phyloP scores from a whole-genome alignment of 148 eudicot species.

The Drosera capensis region DNA sequence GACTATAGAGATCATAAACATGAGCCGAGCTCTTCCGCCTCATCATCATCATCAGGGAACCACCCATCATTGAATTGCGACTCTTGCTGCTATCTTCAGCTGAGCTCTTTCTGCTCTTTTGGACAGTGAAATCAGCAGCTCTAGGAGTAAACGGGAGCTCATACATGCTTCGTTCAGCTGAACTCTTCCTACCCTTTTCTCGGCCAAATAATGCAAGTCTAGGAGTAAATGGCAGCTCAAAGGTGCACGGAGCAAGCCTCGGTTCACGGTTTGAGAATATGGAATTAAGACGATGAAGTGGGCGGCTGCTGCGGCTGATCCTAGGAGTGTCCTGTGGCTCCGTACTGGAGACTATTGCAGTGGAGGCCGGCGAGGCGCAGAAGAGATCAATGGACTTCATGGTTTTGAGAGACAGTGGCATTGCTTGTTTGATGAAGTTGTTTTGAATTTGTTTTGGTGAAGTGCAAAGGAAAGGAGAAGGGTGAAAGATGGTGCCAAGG shows the following conservation, averaged over 20 bases:
- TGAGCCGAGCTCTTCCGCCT: constrained; percentile 5
- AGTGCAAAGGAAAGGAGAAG: background rate
- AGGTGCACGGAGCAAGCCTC: constrained; percentile 34
- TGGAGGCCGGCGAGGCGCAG: constrained; percentile 77
- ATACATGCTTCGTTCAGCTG: constrained; percentile 32
- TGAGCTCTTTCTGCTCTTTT: constrained; percentile 19
- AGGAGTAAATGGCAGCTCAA: constrained; percentile 56
- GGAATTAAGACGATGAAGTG: constrained; percentile 22
- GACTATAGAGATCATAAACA: background rate
- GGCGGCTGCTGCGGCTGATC: constrained; percentile 26
- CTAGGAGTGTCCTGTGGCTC: constrained; percentile 28
- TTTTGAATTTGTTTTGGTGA: background rate
- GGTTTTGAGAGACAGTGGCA: constrained; percentile 22
- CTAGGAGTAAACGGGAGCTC: constrained; percentile 53
- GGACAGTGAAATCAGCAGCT: constrained; percentile 9
- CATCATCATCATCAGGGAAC: too few species aligned
- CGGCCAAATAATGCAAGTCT: constrained; percentile 12
- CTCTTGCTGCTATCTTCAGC: background rate
- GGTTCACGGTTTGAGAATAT: constrained; percentile 5
- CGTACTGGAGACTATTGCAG: constrained; percentile 67
- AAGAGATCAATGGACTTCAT: constrained; percentile 57
- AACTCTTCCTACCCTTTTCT: constrained; percentile 21
- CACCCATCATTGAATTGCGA: too few species aligned
- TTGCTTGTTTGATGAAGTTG: background rate
- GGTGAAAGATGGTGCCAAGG: background rate